Evolutionary conservation across 768 basidiomycete species (phyloP).

Genomic region (Stropharia rugosoannulata): DNA sequence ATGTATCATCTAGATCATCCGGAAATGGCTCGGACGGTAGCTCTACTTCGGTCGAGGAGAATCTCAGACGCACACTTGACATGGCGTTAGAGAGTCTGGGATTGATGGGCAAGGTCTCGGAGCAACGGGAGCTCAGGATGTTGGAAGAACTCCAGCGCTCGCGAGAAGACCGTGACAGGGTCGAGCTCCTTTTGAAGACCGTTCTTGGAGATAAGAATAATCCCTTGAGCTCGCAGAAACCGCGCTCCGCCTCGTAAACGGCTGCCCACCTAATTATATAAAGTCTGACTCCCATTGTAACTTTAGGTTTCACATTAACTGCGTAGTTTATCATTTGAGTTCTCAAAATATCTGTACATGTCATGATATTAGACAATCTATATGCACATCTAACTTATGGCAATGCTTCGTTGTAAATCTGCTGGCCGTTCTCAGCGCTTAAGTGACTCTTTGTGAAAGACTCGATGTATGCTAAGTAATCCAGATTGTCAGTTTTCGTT

Average conservation of each 20-base stretch:
- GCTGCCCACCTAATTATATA: neutral
- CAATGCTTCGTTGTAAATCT: too few species aligned
- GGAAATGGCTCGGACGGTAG: constrained; percentile 59
- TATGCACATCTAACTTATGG: too few species aligned
- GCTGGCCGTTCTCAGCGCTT: too few species aligned
- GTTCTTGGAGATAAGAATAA: constrained; percentile 43
- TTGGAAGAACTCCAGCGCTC: constrained; percentile 67
- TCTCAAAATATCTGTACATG: too few species aligned
- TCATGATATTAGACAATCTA: too few species aligned
- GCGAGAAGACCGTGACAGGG: constrained; percentile 63
- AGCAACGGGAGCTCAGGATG: constrained; percentile 68
- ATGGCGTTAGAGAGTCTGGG: constrained; percentile 67
- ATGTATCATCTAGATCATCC: constrained; percentile 39
- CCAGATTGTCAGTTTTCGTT: too few species aligned
- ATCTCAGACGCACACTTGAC: constrained; percentile 67
- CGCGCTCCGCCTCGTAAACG: constrained; percentile 2
- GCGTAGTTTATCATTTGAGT: neutral
- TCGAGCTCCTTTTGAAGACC: constrained; percentile 66
- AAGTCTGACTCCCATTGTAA: neutral
- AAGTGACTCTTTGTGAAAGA: too few species aligned
- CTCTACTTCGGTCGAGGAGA: constrained; percentile 55
- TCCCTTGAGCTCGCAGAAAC: neutral
- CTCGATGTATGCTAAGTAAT: too few species aligned
- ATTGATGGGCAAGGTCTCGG: constrained; percentile 62
- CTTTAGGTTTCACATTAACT: neutral